Percentiles rank a stretch among this genome's conserved stretches.
Conservation (phyloP, 2,329 filamentous ascomycete species). For the Ophiostoma tasmaniense region DNA sequence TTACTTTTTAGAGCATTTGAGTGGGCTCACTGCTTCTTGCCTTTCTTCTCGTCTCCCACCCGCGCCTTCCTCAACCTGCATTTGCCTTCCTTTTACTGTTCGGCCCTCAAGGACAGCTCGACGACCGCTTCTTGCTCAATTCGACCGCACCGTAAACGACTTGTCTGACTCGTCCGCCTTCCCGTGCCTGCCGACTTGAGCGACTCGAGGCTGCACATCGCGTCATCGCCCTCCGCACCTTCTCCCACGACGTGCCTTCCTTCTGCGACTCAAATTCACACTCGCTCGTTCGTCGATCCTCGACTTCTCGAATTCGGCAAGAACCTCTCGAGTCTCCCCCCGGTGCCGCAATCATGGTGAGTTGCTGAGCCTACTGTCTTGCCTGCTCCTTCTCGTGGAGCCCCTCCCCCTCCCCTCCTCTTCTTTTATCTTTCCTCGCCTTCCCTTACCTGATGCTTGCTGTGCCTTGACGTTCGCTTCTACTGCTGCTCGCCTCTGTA, state of each 20-base stretch:
- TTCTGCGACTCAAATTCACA: not conserved
- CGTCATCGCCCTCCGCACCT: slow-evolving; percentile 2
- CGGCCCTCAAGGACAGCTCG: not conserved
- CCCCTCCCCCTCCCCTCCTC: not conserved
- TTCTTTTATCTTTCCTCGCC: not conserved
- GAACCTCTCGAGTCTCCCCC: not conserved
- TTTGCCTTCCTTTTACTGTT: not conserved
- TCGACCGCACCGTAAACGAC: not conserved
- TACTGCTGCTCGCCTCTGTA: not conserved
- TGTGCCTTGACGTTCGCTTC: not conserved
- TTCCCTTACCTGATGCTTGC: not conserved
- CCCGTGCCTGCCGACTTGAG: not conserved
- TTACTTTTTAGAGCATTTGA: not conserved
- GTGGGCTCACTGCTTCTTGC: not conserved
- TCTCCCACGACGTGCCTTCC: not conserved
- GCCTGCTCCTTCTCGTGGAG: not conserved
- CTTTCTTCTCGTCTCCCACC: slow-evolving; percentile 4
- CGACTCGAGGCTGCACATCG: not conserved
- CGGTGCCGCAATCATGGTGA: slow-evolving; percentile 1
- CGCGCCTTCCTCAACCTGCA: not conserved
- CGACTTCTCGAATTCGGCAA: not conserved
- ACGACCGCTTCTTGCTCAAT: not conserved
- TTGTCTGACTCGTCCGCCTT: not conserved
- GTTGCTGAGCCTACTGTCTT: not conserved
- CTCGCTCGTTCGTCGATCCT: not conserved